A percentile compares a stretch with the other conserved stretches of the same genome.
Conservation (phyloP, 23 red algal genomes). For the Cyanidium caldarium region DNA sequence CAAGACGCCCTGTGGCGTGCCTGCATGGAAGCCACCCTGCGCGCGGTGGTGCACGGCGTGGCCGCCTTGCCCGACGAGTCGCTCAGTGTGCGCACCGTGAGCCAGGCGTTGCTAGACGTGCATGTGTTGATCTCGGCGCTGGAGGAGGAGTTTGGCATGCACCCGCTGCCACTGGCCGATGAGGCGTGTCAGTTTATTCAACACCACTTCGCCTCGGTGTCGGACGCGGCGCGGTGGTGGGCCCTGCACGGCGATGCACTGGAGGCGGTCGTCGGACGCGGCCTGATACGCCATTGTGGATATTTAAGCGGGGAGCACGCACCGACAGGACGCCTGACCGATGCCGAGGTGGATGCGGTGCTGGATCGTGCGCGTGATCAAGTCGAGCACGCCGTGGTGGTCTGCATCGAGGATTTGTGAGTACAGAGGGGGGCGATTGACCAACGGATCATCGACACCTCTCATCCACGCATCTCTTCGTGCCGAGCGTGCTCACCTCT, state of each 20-base stretch:
- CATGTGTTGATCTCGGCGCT: not conserved
- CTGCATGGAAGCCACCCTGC: not conserved
- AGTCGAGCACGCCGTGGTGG: not conserved
- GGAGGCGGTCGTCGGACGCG: not conserved
- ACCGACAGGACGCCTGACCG: not conserved
- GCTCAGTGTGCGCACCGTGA: not conserved
- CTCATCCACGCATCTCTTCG: not conserved
- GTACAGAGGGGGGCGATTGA: not conserved
- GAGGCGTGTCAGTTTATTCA: not conserved
- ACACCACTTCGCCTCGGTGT: not conserved
- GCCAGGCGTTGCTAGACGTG: not conserved
- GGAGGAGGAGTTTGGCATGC: not conserved
- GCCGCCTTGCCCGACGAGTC: not conserved
- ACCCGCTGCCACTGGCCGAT: not conserved
- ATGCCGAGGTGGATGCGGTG: not conserved
- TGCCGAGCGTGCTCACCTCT: not conserved
- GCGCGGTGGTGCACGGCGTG: not conserved
- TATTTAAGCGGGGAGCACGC: not conserved
- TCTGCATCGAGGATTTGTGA: not conserved
- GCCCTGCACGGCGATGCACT: not conserved
- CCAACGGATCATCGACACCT: not conserved
- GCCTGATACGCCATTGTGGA: not conserved
- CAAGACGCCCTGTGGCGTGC: not conserved
- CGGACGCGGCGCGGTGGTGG: not conserved
- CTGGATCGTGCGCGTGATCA: not conserved